Base-by-base conservation (phyloP, 441 rosid genomes). In the Pelargonium citronellum region DNA sequence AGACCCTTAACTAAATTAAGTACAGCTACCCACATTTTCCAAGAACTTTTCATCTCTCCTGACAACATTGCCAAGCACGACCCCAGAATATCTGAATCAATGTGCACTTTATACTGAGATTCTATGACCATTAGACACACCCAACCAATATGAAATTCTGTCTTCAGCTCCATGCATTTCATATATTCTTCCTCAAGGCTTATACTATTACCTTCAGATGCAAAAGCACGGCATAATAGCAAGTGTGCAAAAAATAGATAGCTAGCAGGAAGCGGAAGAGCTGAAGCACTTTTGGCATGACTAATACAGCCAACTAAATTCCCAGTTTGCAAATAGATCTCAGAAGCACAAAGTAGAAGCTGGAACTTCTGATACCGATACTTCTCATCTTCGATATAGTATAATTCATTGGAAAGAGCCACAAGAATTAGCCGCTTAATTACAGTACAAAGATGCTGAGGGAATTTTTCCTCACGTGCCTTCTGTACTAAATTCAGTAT, bases 391-490 rank as follows among this genome's bases (percentile, higher is more conserved):
- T 80, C 77, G 69, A 67, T 71, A 2, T 78, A 77, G 79, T 79
- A 82, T 17, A 73, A 74, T 74, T 87, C 89, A 81, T 78, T 78
- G 46, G 89, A 84, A 77, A 88, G 87, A 47, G 88, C 89, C 77
- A 82, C 80, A 34, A 51, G 22, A 68, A 90, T 76, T 44, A 90
- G 84, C 73, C 89, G 81, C 68, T 84, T 76, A 73, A 92, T 79
- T 51, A 76, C 71, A 39, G 58, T 72, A 66, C 92, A 87, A 19
- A 85, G 88, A 67, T 84, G 87, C 43, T 44, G 72, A 78, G 97
- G 95, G 74, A 86, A 92, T 77, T 88, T 88, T 84, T 91, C 95
- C 77, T 91, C 99, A 46, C 90, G 87, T 16, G 96, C 97, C 84
- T 85, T 90, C 79, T 92, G 99, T 19, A 87, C 46, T 60, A 95